A percentile compares a stretch with the other conserved stretches of the same genome.
Evolutionary conservation across 2,329 filamentous ascomycete genomes (phyloP).

Genomic region (Fusarium irregulare): DNA sequence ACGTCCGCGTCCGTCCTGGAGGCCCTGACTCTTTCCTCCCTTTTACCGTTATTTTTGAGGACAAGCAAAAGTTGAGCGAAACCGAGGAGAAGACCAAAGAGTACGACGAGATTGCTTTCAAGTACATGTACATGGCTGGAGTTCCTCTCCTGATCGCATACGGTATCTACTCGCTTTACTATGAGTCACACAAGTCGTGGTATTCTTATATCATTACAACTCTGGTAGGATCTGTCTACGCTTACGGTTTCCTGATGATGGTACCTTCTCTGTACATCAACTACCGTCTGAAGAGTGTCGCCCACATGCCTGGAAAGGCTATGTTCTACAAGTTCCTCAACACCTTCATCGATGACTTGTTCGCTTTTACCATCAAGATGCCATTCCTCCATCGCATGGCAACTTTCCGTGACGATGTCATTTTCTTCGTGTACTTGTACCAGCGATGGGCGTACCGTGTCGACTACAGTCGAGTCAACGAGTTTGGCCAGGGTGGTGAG

Average conservation of each 20-base stretch:
- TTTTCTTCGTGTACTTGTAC: slow-evolving; percentile 98
- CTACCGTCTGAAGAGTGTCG: slow-evolving; percentile 94
- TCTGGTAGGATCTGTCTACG: slow-evolving; percentile 94
- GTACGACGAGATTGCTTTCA: slow-evolving; percentile 97
- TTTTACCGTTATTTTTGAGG: slow-evolving; percentile 86
- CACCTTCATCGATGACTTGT: slow-evolving; percentile 98
- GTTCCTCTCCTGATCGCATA: slow-evolving; percentile 90
- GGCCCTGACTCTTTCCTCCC: slow-evolving; percentile 77
- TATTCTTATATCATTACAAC: slow-evolving; percentile 96
- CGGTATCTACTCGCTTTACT: slow-evolving; percentile 88
- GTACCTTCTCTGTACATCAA: slow-evolving; percentile 98
- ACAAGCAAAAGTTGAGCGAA: slow-evolving; percentile 95
- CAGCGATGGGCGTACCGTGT: slow-evolving; percentile 93
- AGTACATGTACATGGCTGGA: slow-evolving; percentile 93
- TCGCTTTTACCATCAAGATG: slow-evolving; percentile 99
- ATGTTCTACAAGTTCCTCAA: slow-evolving; percentile 99
- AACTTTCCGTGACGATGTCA: slow-evolving; percentile 93
- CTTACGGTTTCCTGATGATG: slow-evolving; percentile 99
- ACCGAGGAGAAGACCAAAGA: slow-evolving; percentile 98
- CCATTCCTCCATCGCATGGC: slow-evolving; percentile 91
- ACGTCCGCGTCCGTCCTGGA: slow-evolving; percentile 82
- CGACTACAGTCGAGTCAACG: slow-evolving; percentile 92
- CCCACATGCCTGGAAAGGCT: slow-evolving; percentile 95
- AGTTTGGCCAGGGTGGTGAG: slow-evolving; percentile 99
- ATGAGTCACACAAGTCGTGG: slow-evolving; percentile 97